Evolutionary conservation across 2,329 filamentous ascomycete genomes (phyloP), one percentile per base, ranked within the genome.

Genomic region (Westerdykella ornata): DNA sequence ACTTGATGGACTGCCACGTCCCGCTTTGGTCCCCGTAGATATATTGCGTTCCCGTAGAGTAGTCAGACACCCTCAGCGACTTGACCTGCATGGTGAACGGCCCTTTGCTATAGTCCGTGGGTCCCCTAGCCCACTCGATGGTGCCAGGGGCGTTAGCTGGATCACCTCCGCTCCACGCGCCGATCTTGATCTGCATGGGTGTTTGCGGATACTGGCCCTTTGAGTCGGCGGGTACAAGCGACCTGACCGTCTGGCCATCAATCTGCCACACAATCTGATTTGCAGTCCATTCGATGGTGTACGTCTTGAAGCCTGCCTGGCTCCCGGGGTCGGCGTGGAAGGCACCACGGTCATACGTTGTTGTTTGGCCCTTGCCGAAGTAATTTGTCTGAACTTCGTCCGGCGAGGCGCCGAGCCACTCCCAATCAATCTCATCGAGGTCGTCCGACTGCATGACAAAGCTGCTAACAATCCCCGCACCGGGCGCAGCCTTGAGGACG

Each of bases 371-470:
- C 68, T 97, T 95, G 65, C 88, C 88, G 56, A 98, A 98, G 70
- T 94, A 98, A 69, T 98, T 98, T 54, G 82, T 85, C 68, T 98
- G 92, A n/a, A 95, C 85, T 66, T 94, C 75, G 43, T 73, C 71
- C 49, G 76, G 69, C 60, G 86, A 78, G 41, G 82, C 80, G 43
- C 92, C 92, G 17, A 98, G 78, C 87, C 89, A 97, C 68, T 98
- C 92, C 72, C 90, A 85, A 66, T 98, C 92, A 59, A 98, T 94
- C 71, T 98, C 92, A 67, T 98, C 92, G 34, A 96, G 77, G 57
- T 80, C 78, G 65, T 97, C 90, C 12, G 89, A 96, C 68, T 94
- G 83, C 50, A 98, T 72, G 7, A 98, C 88, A 11, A 92, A 77
- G 35, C 88, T 92, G 66, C 87, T 95, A 51, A 98, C 89, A 56